Evolutionary conservation across 2,329 filamentous ascomycete genomes (phyloP).

Genomic region (Bisporella sp.): DNA sequence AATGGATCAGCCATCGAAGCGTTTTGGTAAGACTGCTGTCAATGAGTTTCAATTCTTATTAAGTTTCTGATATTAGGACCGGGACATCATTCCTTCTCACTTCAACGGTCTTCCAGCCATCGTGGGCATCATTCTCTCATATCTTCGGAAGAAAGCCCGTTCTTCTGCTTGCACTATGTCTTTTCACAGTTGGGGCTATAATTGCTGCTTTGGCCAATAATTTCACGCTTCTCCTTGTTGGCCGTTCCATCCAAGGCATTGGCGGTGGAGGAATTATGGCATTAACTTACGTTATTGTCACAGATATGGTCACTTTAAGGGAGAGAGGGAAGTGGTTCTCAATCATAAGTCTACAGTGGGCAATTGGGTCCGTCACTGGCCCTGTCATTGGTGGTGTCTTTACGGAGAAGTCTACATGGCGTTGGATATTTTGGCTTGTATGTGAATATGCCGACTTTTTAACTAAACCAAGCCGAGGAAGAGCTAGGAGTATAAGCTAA

Average conservation of each 20-base stretch:
- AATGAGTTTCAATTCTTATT: too few relatives aligned
- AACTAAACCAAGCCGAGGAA: too few relatives aligned
- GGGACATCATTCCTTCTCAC: conserved; percentile 45
- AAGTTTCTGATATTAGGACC: too few relatives aligned
- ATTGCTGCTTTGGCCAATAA: not conserved
- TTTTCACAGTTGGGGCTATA: conserved; percentile 35
- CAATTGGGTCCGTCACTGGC: conserved; percentile 15
- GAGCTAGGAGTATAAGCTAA: too few relatives aligned
- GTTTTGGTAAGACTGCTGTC: too few relatives aligned
- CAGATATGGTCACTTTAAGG: conserved; percentile 34
- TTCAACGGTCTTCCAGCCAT: conserved; percentile 32
- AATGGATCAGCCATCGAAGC: too few relatives aligned
- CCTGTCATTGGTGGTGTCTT: conserved; percentile 17
- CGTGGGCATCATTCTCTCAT: conserved; percentile 53
- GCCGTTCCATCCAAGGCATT: conserved; percentile 36
- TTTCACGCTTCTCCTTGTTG: conserved; percentile 10
- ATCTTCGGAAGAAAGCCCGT: conserved; percentile 55
- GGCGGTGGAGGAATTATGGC: conserved; percentile 40
- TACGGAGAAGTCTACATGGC: not conserved
- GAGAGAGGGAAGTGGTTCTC: conserved; percentile 28
- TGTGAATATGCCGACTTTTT: too few relatives aligned
- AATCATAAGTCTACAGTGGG: conserved; percentile 20
- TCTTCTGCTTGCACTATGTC: conserved; percentile 48
- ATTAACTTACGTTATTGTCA: conserved; percentile 35
- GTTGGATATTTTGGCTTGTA: not conserved